Conservation (phyloP, 1,284 basidiomycete genomes). For the Ceratobasidium papillatum region DNA sequence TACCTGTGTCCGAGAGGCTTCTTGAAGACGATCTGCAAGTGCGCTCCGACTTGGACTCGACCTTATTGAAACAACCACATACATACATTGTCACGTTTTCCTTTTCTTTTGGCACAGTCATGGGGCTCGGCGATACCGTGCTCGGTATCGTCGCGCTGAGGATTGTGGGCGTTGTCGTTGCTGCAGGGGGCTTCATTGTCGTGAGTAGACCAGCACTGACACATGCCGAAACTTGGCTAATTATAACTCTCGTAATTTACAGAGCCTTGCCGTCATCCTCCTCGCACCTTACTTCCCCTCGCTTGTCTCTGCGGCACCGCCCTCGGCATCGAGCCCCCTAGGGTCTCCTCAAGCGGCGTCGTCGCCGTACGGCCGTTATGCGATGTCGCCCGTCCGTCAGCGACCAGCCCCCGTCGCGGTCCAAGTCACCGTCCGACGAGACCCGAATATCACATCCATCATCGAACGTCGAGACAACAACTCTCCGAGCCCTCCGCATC, state of each 20-base stretch:
- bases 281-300: slow-evolving; percentile 35
- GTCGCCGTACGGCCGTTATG: slow-evolving; percentile 3
- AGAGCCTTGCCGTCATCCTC: slow-evolving; percentile 38
- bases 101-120: slow-evolving; percentile 22
- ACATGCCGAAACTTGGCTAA: slow-evolving; percentile 3
- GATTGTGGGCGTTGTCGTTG: slow-evolving; percentile 8
- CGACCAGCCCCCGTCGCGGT: slow-evolving; percentile 8
- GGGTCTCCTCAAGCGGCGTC: background rate
- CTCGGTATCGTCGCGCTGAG: slow-evolving; percentile 16
- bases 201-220: slow-evolving; percentile 7
- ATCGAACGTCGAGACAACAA: slow-evolving; percentile 26
- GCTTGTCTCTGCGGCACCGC: slow-evolving; percentile 17
- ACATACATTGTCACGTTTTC: slow-evolving; percentile 35
- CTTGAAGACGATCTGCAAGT: slow-evolving; percentile 9
- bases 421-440: slow-evolving; percentile 32
- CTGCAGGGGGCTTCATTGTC: slow-evolving; percentile 26
- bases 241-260: slow-evolving; percentile 8
- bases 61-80: background rate
- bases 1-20: slow-evolving; percentile 11
- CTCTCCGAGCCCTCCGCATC: slow-evolving; percentile 1
- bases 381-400: too few relatives aligned
- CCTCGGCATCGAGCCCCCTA: background rate
- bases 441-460: slow-evolving; percentile 12
- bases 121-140: slow-evolving; percentile 22
- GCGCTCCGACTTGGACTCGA: background rate